These are phyloP conservation scores for Phoma herbarum DNA, from an alignment of 2,329 filamentous ascomycete species.

Conservation along the genomic window DNA sequence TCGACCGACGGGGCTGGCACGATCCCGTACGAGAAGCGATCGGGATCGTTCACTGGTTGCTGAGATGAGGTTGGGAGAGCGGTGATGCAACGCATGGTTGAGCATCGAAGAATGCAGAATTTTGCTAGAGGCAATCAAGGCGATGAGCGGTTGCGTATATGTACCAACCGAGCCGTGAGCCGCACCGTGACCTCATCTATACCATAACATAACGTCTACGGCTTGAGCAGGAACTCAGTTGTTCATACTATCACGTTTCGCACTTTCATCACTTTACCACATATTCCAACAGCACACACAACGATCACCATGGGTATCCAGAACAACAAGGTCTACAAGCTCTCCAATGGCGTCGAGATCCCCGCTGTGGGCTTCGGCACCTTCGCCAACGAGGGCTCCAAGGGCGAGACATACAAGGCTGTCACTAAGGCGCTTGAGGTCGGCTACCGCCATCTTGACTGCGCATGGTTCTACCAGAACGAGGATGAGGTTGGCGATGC, in stretches of 20 bases:
- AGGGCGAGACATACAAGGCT: slow-evolving; percentile 62
- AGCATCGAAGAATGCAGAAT: slow-evolving; percentile 27
- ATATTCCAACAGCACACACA: slow-evolving; percentile 1
- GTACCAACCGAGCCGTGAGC: slow-evolving; percentile 21
- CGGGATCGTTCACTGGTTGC: slow-evolving; percentile 29
- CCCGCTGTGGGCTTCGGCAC: slow-evolving; percentile 77
- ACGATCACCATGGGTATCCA: slow-evolving; percentile 40
- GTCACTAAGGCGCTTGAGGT: slow-evolving; percentile 66
- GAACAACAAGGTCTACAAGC: slow-evolving; percentile 58
- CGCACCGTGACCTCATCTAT: slow-evolving; percentile 17
- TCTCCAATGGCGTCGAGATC: slow-evolving; percentile 69
- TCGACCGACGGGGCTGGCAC: slow-evolving; percentile 25
- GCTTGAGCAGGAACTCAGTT: slow-evolving; percentile 22
- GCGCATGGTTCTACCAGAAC: slow-evolving; percentile 76
- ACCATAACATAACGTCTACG: slow-evolving; percentile 12
- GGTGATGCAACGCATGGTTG: slow-evolving; percentile 23
- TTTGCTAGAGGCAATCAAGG: slow-evolving; percentile 26
- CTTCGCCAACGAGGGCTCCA: slow-evolving; percentile 74
- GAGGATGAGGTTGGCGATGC: slow-evolving; percentile 75
- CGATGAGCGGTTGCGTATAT: slow-evolving; percentile 25
- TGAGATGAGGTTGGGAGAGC: slow-evolving; percentile 15
- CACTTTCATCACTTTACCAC: background rate
- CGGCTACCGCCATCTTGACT: slow-evolving; percentile 72
- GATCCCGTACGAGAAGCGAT: slow-evolving; percentile 33
- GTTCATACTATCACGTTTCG: background rate